Conservation (phyloP, 2,329 filamentous ascomycete genomes). For the Westerdykella aurantiaca region DNA sequence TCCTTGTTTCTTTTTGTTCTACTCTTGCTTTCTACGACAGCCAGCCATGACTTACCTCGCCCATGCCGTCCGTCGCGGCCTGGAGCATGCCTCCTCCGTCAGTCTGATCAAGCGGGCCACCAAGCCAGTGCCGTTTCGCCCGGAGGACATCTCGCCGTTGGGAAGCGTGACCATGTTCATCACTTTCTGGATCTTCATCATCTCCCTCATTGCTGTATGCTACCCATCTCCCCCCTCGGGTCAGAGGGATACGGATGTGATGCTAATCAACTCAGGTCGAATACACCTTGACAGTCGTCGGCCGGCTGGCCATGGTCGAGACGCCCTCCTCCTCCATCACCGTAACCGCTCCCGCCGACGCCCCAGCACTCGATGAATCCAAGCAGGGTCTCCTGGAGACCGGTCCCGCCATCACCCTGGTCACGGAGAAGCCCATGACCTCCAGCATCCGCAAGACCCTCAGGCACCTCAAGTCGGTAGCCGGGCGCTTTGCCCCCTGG, state of each 20-base stretch:
- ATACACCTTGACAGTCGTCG: constrained; percentile 58
- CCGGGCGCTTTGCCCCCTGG: constrained; percentile 61
- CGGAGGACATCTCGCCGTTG: constrained; percentile 24
- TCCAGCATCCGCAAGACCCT: constrained; percentile 54
- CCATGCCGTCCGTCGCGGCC: constrained; percentile 27
- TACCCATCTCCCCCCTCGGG: not conserved
- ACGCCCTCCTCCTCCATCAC: constrained; percentile 50
- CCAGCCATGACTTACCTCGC: constrained; percentile 17
- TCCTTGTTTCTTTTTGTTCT: constrained; percentile 1
- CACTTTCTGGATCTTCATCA: constrained; percentile 37
- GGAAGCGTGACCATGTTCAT: constrained; percentile 24
- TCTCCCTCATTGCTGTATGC: constrained; percentile 40
- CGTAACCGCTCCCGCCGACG: constrained; percentile 46
- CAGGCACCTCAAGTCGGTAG: constrained; percentile 56
- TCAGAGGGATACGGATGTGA: not conserved
- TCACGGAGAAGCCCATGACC: constrained; percentile 56
- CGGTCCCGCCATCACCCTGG: constrained; percentile 37
- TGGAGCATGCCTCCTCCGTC: constrained; percentile 21
- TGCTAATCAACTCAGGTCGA: constrained; percentile 21
- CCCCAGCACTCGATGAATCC: constrained; percentile 38
- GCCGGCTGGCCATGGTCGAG: constrained; percentile 60
- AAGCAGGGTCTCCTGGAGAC: constrained; percentile 37
- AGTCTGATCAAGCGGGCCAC: constrained; percentile 25
- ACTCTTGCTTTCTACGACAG: constrained; percentile 1
- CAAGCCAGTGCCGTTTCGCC: not conserved